Base-by-base conservation (phyloP, 2,329 filamentous ascomycete species). In the Waltergamsia citrina region DNA sequence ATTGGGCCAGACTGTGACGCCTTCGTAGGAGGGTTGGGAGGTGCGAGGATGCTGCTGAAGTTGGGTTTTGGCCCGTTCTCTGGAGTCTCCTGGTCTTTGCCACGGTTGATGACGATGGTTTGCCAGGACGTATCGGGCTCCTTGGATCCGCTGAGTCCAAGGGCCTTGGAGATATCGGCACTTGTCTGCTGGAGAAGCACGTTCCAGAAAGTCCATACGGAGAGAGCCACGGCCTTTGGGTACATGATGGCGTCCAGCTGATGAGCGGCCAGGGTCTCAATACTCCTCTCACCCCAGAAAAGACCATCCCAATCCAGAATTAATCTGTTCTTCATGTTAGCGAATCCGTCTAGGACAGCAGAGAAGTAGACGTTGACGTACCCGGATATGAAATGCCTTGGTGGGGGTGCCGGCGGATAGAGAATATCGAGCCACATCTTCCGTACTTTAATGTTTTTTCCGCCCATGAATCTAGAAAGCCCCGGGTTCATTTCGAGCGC, bases 341-440 rank as follows among this genome's bases (percentile, higher is more conserved):
- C 17, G n/a, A n/a, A n/a, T 12, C 11, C 8, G 18, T 11, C 5
- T 17, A 10, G 12, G 9, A 11, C 6, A 8, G 20, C 6, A 16
- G 18, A n/a, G 18, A 4, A 6, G 18, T 22, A 29, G 26, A 22
- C 11, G 11, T 12, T 19, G 41, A 47, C 63, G 43, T 67, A 81
- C 78, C 76, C 78, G 32, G 67, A 67, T 38, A 73, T 66, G 39
- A 68, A 62, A 37, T 73, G 78, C 35, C 64, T 66, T 5, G 78
- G 75, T 2, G 78, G 76, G 27, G 77, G 71, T 23, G 57, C 58
- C 28, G 56, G 53, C 1, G 78, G 78, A 41, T 72, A 81, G 32
- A 75, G 64, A 18, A 80, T 59, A 26, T 80, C 68, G 19, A 83
- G 59, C 77, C 75, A 81, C 33, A 58, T 62, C 36, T 65, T 65